These are phyloP conservation scores for Pythium aquatile DNA, from an alignment of 352 stramenopile species.

Conservation along the genomic window DNA sequence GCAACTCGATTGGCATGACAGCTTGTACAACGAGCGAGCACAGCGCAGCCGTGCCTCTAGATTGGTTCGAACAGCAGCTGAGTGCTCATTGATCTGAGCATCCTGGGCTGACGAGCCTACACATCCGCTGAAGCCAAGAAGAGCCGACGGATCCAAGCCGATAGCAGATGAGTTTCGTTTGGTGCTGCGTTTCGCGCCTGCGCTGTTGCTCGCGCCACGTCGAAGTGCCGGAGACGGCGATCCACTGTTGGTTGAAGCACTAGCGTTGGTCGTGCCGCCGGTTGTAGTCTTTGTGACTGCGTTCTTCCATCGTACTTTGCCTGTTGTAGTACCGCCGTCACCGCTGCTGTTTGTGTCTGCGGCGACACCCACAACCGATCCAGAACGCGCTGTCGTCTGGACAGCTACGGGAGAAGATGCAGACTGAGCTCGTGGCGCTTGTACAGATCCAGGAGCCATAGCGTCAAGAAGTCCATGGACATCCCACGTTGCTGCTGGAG, in stretches of 20 bases:
- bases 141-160: neutral
- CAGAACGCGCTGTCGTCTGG: conserved; percentile 4
- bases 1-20: conserved; percentile 56
- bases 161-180: conserved; percentile 7
- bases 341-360: neutral
- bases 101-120: neutral
- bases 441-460: neutral
- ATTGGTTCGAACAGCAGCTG: conserved; percentile 28
- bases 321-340: neutral
- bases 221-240: neutral
- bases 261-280: neutral
- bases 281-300: conserved; percentile 7
- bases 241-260: neutral
- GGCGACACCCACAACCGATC: conserved; percentile 1
- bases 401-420: neutral
- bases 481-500: conserved; percentile 1
- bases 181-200: neutral
- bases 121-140: neutral
- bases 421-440: neutral
- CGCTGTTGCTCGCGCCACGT: conserved; percentile 13
- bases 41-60: conserved; percentile 60
- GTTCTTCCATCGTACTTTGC: conserved; percentile 22
- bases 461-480: conserved; percentile 15
- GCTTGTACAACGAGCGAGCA: conserved; percentile 74
- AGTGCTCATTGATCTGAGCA: neutral